Percentiles rank a stretch among this genome's conserved stretches.
These are phyloP conservation scores for Bolboschoenus planiculmis DNA, from an alignment of 176 grass and related monocot species.

Conservation along the genomic window DNA sequence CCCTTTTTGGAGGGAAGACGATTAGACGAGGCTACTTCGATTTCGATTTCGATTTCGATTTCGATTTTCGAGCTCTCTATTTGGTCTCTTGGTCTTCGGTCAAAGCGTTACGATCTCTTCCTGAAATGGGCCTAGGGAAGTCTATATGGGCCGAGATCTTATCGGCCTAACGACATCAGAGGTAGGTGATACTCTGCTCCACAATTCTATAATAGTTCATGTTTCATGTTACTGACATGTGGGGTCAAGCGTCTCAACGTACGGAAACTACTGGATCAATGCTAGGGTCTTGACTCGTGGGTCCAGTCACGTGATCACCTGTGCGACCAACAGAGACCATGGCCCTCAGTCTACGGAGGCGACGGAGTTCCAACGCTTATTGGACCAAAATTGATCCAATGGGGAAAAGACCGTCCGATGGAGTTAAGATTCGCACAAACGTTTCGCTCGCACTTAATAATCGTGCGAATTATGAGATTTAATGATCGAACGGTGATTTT, in stretches of 20 bases:
- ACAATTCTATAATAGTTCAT: not conserved
- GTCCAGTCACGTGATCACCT: not conserved
- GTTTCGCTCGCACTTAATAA: too few species aligned
- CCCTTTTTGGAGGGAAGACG: slow-evolving; percentile 11
- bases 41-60: not conserved
- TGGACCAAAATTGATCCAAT: too few species aligned
- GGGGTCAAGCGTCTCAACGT: too few species aligned
- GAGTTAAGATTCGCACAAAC: too few species aligned
- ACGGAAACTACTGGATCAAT: too few species aligned
- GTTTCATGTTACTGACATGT: not conserved
- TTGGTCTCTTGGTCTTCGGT: too few species aligned
- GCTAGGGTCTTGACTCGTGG: too few species aligned
- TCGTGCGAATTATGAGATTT: too few species aligned
- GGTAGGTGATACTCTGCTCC: not conserved
- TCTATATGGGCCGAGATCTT: not conserved
- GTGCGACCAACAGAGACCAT: not conserved
- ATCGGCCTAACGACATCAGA: not conserved
- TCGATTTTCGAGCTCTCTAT: not conserved
- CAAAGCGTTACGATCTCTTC: not conserved
- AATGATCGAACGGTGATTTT: too few species aligned
- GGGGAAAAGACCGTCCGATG: too few species aligned
- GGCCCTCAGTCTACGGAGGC: too few species aligned
- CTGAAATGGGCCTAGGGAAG: not conserved
- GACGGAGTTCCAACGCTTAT: too few species aligned
- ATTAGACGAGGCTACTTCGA: not conserved